These are phyloP conservation scores for Fusarium sp. DNA, from an alignment of 2,329 filamentous ascomycete genomes.

Conservation along the genomic window DNA sequence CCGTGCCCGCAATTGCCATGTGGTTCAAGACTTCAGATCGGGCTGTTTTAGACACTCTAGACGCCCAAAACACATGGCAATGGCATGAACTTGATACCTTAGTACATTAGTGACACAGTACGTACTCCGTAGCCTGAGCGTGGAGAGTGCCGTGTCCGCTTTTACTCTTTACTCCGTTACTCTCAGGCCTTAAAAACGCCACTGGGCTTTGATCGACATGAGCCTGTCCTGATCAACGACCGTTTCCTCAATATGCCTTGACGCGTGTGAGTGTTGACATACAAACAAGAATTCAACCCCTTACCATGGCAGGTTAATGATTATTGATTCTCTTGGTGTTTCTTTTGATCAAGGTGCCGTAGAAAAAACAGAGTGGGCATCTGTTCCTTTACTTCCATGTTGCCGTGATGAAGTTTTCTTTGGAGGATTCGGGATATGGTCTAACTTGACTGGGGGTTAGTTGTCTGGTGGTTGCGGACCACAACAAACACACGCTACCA, in stretches of 20 bases:
- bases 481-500: constrained; percentile 5
- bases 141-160: background rate
- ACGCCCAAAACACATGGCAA: constrained; percentile 7
- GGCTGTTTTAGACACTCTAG: constrained; percentile 16
- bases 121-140: background rate
- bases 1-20: constrained; percentile 17
- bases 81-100: too few relatives aligned
- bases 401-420: background rate
- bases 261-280: background rate
- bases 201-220: constrained; percentile 20
- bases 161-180: constrained; percentile 1
- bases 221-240: background rate
- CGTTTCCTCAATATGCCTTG: background rate
- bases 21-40: constrained; percentile 4
- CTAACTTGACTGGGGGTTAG: constrained; percentile 19
- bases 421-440: background rate
- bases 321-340: too few relatives aligned
- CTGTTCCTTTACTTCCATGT: background rate
- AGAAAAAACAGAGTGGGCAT: too few relatives aligned
- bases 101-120: too few relatives aligned
- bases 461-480: constrained; percentile 29
- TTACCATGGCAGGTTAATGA: background rate
- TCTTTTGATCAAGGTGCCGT: too few relatives aligned
- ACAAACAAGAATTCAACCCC: background rate
- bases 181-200: constrained; percentile 8